Evolutionary conservation across 2,329 filamentous ascomycete genomes (phyloP).

Genomic region (Amauroascus verrucosus): DNA sequence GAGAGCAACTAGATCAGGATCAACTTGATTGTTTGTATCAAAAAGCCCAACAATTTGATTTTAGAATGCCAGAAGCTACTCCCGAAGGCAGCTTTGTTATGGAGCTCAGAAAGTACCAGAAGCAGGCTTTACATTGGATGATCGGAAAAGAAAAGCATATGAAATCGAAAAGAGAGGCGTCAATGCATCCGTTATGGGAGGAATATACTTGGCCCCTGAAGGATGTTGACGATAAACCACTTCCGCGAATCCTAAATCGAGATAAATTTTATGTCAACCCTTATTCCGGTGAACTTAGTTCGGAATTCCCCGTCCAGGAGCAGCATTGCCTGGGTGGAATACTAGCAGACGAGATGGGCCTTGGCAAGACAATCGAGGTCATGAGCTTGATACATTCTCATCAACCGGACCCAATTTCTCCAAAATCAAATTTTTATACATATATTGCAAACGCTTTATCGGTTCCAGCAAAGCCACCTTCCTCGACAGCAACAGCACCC

Average conservation of each 20-base stretch:
- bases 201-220: conserved; percentile 83
- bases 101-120: conserved; percentile 82
- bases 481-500: conserved; percentile 57
- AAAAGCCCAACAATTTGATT: conserved; percentile 95
- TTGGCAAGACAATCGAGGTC: conserved; percentile 99
- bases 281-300: conserved; percentile 85
- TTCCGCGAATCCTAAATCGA: conserved; percentile 56
- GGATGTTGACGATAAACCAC: conserved; percentile 70
- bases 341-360: conserved; percentile 89
- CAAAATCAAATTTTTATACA: conserved; percentile 15
- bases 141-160: conserved; percentile 79
- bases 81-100: conserved; percentile 73
- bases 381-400: conserved; percentile 84
- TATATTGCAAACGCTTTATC: neutral
- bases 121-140: conserved; percentile 95
- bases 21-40: conserved; percentile 89
- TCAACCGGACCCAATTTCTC: conserved; percentile 44
- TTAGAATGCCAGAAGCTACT: conserved; percentile 76
- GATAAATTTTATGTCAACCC: conserved; percentile 87
- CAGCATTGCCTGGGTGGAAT: conserved; percentile 91
- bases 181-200: conserved; percentile 97
- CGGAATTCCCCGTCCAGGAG: conserved; percentile 86
- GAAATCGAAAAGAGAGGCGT: conserved; percentile 58
- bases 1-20: conserved; percentile 84
- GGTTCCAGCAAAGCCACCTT: conserved; percentile 32